These are phyloP conservation scores for Nicotiana benthamiana DNA, from an alignment of 257 asterid species.

Conservation along the genomic window DNA sequence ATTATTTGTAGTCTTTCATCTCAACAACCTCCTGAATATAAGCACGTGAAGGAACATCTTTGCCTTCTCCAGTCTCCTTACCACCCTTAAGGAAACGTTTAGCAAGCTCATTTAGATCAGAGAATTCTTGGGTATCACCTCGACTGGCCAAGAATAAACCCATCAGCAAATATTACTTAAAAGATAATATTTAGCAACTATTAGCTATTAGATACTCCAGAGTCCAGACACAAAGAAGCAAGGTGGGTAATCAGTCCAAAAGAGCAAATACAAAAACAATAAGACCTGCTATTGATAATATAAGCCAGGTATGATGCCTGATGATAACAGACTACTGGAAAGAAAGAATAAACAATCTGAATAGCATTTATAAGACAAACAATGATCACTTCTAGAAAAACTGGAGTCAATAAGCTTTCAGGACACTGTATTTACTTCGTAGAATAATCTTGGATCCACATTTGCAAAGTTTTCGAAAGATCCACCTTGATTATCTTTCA, in stretches of 20 bases:
- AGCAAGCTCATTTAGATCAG: slow-evolving; percentile 88
- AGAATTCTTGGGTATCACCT: slow-evolving; percentile 93
- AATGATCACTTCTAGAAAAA: background rate
- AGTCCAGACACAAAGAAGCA: background rate
- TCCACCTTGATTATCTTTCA: background rate
- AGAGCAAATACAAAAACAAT: background rate
- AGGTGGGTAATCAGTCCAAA: background rate
- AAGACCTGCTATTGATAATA: background rate
- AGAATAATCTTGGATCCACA: background rate
- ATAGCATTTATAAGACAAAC: background rate
- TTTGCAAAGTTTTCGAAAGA: background rate
- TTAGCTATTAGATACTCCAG: background rate
- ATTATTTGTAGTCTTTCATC: too few species aligned
- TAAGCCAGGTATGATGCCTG: background rate
- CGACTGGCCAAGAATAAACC: slow-evolving; percentile 54
- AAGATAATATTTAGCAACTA: background rate
- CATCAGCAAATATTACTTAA: slow-evolving; percentile 12
- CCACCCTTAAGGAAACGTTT: slow-evolving; percentile 75
- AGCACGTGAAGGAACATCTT: slow-evolving; percentile 72
- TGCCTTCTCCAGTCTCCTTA: slow-evolving; percentile 40
- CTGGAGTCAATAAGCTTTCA: background rate
- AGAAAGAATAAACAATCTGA: background rate
- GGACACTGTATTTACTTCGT: background rate
- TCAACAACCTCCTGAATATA: slow-evolving; percentile 88
- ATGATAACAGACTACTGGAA: background rate